Evolutionary conservation across 257 asterid genomes (phyloP).

Genomic region (Lycium ferocissimum): DNA sequence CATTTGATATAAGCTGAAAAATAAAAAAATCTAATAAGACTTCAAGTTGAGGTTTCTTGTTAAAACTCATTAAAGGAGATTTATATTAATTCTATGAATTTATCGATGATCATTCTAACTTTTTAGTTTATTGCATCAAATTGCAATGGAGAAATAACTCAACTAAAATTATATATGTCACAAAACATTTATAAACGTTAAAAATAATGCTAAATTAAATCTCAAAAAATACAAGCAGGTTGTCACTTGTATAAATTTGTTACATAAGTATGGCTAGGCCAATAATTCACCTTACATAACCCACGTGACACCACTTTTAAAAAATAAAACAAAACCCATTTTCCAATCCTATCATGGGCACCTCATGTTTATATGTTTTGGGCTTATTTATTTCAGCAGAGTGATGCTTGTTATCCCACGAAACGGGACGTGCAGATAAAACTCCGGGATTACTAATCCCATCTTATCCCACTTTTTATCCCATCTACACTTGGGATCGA

Average conservation of each 20-base stretch:
- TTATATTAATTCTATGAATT: not conserved
- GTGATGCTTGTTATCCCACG: too few species aligned
- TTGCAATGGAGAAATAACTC: not conserved
- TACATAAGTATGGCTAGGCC: not conserved
- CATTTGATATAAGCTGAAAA: constrained; percentile 66
- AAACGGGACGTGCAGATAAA: too few species aligned
- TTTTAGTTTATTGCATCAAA: not conserved
- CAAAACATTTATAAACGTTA: not conserved
- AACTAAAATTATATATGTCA: not conserved
- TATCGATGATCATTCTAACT: too few species aligned
- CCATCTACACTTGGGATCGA: too few species aligned
- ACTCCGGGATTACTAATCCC: too few species aligned
- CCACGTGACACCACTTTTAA: not conserved
- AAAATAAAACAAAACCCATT: too few species aligned
- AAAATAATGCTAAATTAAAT: not conserved
- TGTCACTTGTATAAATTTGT: not conserved
- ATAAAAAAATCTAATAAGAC: fast-evolving
- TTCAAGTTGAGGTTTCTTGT: not conserved
- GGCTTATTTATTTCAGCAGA: too few species aligned
- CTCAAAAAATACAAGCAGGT: not conserved
- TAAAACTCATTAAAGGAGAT: not conserved
- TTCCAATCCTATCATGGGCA: too few species aligned
- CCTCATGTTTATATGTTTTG: too few species aligned
- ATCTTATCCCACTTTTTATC: too few species aligned
- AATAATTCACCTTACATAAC: not conserved